These are phyloP conservation scores for Colletotrichum sp. DNA, from an alignment of 2,329 filamentous ascomycete species.

Conservation along the genomic window DNA sequence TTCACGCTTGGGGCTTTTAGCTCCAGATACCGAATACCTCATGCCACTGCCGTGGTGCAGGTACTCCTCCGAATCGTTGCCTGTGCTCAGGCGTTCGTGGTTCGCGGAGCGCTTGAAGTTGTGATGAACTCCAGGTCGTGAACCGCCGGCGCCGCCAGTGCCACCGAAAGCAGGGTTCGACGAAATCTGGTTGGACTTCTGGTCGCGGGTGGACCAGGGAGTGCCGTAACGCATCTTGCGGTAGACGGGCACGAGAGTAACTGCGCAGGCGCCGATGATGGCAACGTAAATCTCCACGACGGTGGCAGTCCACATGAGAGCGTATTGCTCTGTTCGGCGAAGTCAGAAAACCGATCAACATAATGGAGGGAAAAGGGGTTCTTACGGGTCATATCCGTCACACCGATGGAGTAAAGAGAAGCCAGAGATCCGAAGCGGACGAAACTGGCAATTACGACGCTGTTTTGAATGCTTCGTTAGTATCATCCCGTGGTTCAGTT, in stretches of 20 bases:
- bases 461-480: background rate
- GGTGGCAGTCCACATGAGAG: conserved; percentile 8
- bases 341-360: background rate
- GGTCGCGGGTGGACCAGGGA: background rate
- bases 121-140: background rate
- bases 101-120: conserved; percentile 1
- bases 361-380: background rate
- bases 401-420: background rate
- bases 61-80: conserved; percentile 5
- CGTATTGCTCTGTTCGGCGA: background rate
- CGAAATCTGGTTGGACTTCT: conserved; percentile 2
- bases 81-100: background rate
- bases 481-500: background rate
- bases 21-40: background rate
- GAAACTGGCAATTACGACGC: background rate
- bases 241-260: conserved; percentile 1
- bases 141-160: background rate
- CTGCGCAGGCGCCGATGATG: conserved; percentile 3
- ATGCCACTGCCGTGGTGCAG: background rate
- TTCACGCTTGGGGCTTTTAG: background rate
- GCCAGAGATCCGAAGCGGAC: conserved; percentile 2
- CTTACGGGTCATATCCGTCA: conserved; percentile 1
- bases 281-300: conserved; percentile 5
- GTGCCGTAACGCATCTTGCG: conserved; percentile 6
- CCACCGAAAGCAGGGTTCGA: background rate